Evolutionary conservation across 1,284 basidiomycete genomes (phyloP).

Genomic region (Sporisorium exsertum): DNA sequence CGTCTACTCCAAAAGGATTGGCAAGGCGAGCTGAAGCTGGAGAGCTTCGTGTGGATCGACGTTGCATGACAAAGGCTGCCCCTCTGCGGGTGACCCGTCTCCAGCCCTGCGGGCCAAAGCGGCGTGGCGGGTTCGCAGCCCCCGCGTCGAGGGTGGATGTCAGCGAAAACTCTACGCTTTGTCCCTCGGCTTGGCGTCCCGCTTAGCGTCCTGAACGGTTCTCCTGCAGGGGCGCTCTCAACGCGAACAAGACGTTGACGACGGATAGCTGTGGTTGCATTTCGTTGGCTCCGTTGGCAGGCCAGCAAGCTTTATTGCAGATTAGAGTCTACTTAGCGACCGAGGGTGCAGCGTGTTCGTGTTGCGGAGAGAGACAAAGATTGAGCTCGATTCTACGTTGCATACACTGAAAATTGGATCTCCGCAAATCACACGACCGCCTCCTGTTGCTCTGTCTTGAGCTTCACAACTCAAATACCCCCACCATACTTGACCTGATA

Average conservation of each 20-base stretch:
- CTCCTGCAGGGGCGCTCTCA: too few relatives aligned
- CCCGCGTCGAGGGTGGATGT: not conserved
- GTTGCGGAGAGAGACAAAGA: not conserved
- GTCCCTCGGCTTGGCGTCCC: not conserved
- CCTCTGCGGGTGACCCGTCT: not conserved
- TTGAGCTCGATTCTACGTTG: conserved; percentile 35
- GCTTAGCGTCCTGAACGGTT: not conserved
- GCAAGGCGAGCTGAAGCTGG: not conserved
- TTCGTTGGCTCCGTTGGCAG: not conserved
- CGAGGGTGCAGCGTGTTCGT: too few relatives aligned
- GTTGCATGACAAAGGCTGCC: not conserved
- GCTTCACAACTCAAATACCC: not conserved
- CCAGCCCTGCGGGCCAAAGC: not conserved
- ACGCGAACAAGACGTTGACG: not conserved
- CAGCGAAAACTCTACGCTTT: conserved; percentile 1
- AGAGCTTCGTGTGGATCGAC: not conserved
- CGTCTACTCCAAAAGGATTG: conserved; percentile 1
- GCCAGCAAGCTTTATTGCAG: not conserved
- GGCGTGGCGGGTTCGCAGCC: not conserved
- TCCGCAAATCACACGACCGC: conserved; percentile 21
- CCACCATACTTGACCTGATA: not conserved
- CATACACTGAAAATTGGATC: conserved; percentile 22
- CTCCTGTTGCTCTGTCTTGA: not conserved
- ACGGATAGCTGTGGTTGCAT: not conserved
- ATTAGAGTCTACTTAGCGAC: not conserved